A percentile compares a stretch with the other conserved stretches of the same genome.
Evolutionary conservation across 1,139 yeast genomes (phyloP).

Genomic region (Protomyces lactucae-debilis): DNA sequence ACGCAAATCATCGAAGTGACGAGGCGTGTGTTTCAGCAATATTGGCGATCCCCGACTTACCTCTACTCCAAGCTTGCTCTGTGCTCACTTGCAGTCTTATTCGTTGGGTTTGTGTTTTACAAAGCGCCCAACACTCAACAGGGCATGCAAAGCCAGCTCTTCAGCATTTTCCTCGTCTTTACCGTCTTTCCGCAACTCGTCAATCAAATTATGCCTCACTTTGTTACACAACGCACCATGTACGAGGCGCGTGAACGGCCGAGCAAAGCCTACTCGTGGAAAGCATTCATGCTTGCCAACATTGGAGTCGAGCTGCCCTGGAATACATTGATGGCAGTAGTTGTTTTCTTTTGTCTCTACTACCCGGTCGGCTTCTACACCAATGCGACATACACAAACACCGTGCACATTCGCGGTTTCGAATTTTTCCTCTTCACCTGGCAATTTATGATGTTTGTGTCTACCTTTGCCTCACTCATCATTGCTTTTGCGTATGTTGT

Average conservation of each 20-base stretch:
- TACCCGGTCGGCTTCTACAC: slow-evolving; percentile 69
- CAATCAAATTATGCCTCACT: slow-evolving; percentile 71
- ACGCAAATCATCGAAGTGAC: slow-evolving; percentile 49
- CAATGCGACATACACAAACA: slow-evolving; percentile 45
- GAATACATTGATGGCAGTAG: slow-evolving; percentile 60
- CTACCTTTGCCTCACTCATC: slow-evolving; percentile 58
- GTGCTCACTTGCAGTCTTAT: slow-evolving; percentile 49
- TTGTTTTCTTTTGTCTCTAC: slow-evolving; percentile 70
- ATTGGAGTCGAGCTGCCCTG: slow-evolving; percentile 71
- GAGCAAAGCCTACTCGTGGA: slow-evolving; percentile 60
- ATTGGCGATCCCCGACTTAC: slow-evolving; percentile 61
- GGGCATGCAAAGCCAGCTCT: slow-evolving; percentile 48
- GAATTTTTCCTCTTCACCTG: slow-evolving; percentile 41
- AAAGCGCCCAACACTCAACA: slow-evolving; percentile 56
- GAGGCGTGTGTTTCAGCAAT: slow-evolving; percentile 51
- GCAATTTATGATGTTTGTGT: slow-evolving; percentile 49
- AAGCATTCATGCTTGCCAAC: slow-evolving; percentile 57
- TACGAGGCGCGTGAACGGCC: slow-evolving; percentile 93
- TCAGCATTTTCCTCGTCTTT: slow-evolving; percentile 63
- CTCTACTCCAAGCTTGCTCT: slow-evolving; percentile 53
- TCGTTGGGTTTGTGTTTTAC: slow-evolving; percentile 72
- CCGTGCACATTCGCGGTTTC: slow-evolving; percentile 44
- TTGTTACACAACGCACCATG: slow-evolving; percentile 64
- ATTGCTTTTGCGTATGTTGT: slow-evolving; percentile 58
- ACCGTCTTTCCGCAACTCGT: slow-evolving; percentile 58